These are phyloP conservation scores for Ogataea neopini DNA, from an alignment of 805 yeast species.

Conservation along the genomic window DNA sequence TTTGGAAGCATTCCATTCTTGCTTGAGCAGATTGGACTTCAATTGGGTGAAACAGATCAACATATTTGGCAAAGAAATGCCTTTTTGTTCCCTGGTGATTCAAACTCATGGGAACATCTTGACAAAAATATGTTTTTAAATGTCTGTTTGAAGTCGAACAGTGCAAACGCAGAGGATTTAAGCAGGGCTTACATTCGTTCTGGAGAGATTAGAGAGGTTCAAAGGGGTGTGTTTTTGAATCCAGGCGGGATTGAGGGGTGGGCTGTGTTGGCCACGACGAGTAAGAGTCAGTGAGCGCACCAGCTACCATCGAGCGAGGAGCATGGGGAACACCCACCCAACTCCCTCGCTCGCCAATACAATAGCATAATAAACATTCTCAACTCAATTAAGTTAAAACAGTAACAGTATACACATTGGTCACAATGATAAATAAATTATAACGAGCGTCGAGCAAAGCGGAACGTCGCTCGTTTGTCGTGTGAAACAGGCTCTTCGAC, in stretches of 20 bases:
- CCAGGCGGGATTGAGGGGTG: conserved; percentile 49
- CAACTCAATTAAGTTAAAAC: neutral
- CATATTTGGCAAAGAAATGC: conserved; percentile 69
- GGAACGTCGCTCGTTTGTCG: no score
- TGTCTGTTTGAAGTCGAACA: conserved; percentile 53
- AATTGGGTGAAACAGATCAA: conserved; percentile 33
- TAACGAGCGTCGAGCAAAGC: neutral
- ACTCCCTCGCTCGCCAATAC: neutral
- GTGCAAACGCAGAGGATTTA: conserved; percentile 51
- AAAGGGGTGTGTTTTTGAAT: conserved; percentile 64
- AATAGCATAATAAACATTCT: neutral
- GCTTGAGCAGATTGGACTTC: conserved; percentile 49
- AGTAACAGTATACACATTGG: neutral
- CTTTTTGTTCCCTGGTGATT: conserved; percentile 70
- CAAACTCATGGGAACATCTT: conserved; percentile 67
- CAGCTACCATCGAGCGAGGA: neutral
- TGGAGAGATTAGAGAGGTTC: conserved; percentile 55
- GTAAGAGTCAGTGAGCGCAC: no score
- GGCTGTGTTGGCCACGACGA: no score
- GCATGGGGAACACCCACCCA: neutral
- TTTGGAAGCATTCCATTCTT: conserved; percentile 59
- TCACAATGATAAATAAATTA: neutral
- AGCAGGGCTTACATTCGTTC: conserved; percentile 51
- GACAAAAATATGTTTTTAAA: conserved; percentile 55
- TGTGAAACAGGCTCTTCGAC: no score